Percentiles rank a stretch among this genome's conserved stretches.
These are phyloP conservation scores for Ganoderma lucidum DNA, from an alignment of 1,284 basidiomycete genomes.

Conservation along the genomic window DNA sequence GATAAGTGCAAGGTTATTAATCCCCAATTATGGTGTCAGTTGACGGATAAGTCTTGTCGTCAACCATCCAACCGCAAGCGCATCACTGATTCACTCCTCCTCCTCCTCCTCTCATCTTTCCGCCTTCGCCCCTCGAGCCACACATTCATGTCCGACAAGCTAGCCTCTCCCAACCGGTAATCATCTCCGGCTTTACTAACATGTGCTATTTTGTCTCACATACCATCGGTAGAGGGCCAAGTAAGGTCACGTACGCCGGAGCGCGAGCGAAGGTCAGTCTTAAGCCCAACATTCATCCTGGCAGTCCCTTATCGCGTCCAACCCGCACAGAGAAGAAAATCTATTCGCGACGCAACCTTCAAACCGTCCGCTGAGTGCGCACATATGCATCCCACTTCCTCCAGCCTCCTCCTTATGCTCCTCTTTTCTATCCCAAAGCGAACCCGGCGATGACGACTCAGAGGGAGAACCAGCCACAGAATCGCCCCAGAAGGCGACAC, in stretches of 20 bases:
- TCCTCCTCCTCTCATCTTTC: not conserved
- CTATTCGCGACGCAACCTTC: slow-evolving; percentile 22
- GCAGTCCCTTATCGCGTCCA: slow-evolving; percentile 16
- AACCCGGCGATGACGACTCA: slow-evolving; percentile 8
- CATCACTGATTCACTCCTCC: too few species aligned
- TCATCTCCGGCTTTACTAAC: not conserved
- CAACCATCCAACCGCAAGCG: too few species aligned
- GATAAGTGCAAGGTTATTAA: not conserved
- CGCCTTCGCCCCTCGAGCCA: not conserved
- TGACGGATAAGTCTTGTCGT: not conserved
- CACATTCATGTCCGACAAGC: slow-evolving; percentile 27
- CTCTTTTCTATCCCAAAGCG: not conserved
- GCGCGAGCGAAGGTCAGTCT: slow-evolving; percentile 48
- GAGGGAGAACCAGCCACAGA: slow-evolving; percentile 7
- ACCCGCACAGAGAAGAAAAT: slow-evolving; percentile 25
- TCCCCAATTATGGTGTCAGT: not conserved
- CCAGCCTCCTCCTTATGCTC: not conserved
- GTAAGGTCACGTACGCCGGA: slow-evolving; percentile 51
- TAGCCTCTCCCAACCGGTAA: slow-evolving; percentile 31
- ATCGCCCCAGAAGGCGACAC: not conserved
- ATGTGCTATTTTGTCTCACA: not conserved
- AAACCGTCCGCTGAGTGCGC: slow-evolving; percentile 24
- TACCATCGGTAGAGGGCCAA: slow-evolving; percentile 21
- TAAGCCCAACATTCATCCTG: not conserved
- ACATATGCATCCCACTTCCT: not conserved